These are phyloP conservation scores for Oryza coarctata DNA, from an alignment of 176 grass and related monocot genomes.

Conservation along the genomic window DNA sequence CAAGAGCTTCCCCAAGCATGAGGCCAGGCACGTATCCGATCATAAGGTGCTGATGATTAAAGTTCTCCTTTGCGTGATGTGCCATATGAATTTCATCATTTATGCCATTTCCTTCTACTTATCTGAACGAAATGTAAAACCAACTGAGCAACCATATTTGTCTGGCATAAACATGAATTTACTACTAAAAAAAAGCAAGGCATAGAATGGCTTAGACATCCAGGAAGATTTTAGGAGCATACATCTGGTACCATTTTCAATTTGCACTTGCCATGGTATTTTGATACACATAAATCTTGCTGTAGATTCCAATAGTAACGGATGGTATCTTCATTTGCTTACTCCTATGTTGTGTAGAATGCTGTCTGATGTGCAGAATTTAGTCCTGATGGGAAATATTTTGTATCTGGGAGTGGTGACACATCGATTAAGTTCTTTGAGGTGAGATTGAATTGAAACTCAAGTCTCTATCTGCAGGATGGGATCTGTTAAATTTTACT, in stretches of 20 bases:
- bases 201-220: background rate
- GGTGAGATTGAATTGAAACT: conserved; percentile 42
- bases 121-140: conserved; percentile 13
- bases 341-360: conserved; percentile 61
- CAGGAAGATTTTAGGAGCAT: background rate
- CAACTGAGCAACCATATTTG: background rate
- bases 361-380: conserved; percentile 80
- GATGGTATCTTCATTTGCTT: background rate
- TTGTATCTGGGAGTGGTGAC: conserved; percentile 92
- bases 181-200: background rate
- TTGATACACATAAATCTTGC: background rate
- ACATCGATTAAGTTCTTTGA: conserved; percentile 93
- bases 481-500: conserved; percentile 7
- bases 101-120: background rate
- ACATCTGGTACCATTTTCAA: background rate
- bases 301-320: background rate
- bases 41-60: conserved; percentile 64
- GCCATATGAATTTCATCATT: background rate
- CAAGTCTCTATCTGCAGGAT: background rate
- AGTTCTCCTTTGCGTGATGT: background rate
- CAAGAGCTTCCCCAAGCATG: conserved; percentile 89
- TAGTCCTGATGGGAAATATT: conserved; percentile 79
- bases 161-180: background rate
- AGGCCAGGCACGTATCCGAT: conserved; percentile 76
- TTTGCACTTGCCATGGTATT: background rate